A percentile compares a stretch with the other conserved stretches of the same genome.
These are phyloP conservation scores for Hordeum pubiflorum DNA, from an alignment of 202 grass and related monocot genomes.

Conservation along the genomic window DNA sequence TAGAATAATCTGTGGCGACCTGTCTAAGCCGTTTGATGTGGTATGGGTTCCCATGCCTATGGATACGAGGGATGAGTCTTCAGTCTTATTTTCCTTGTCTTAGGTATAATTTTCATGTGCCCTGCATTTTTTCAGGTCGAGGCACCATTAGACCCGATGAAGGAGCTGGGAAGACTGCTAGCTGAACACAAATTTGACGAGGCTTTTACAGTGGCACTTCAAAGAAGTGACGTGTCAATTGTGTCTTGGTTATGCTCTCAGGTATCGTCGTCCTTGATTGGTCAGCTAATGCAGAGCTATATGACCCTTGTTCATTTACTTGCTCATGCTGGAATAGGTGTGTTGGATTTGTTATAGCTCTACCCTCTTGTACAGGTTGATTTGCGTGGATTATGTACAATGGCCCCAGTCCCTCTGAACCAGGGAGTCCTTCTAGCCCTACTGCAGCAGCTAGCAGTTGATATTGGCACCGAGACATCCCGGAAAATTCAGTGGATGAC, in stretches of 20 bases:
- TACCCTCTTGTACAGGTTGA: constrained; percentile 64
- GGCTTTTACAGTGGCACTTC: constrained; percentile 92
- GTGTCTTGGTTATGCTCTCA: constrained; percentile 95
- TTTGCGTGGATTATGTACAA: constrained; percentile 60
- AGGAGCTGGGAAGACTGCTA: constrained; percentile 74
- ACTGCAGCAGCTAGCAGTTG: constrained; percentile 90
- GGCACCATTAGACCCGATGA: constrained; percentile 74
- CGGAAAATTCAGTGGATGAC: constrained; percentile 81
- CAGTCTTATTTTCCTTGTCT: neutral
- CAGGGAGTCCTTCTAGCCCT: constrained; percentile 93
- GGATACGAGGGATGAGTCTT: neutral
- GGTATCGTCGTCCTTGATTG: constrained; percentile 36
- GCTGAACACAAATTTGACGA: constrained; percentile 83
- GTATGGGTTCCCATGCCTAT: neutral
- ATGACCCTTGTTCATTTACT: neutral
- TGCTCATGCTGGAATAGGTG: neutral
- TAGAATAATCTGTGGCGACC: neutral
- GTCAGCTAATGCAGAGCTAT: neutral
- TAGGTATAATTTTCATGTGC: neutral
- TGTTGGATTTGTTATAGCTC: constrained; percentile 23
- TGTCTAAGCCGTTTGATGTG: constrained; percentile 2
- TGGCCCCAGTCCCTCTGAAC: constrained; percentile 53
- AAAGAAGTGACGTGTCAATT: constrained; percentile 82
- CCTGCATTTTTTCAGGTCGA: constrained; percentile 47
- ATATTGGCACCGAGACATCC: constrained; percentile 68